These are phyloP conservation scores for Irpex lacteus DNA, from an alignment of 1,284 basidiomycete species.

Conservation along the genomic window DNA sequence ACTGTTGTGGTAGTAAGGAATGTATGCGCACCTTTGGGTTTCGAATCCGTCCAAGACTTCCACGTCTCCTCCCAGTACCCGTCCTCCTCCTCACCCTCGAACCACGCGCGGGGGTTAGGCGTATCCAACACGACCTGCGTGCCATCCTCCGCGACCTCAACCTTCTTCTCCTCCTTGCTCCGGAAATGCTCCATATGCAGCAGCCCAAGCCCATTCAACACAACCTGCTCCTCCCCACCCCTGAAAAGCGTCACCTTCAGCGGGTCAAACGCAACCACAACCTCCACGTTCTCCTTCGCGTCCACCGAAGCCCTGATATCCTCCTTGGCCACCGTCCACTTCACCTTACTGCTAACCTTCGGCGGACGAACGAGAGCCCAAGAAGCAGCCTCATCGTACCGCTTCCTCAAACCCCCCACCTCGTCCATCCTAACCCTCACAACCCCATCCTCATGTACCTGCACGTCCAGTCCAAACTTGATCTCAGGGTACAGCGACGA, in stretches of 20 bases:
- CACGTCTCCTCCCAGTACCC: slow-evolving; percentile 91
- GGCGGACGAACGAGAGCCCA: slow-evolving; percentile 84
- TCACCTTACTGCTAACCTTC: slow-evolving; percentile 45
- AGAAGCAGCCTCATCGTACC: slow-evolving; percentile 86
- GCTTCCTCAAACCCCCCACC: slow-evolving; percentile 68
- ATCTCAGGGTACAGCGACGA: slow-evolving; percentile 82
- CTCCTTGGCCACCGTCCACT: slow-evolving; percentile 64
- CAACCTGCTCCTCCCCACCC: slow-evolving; percentile 78
- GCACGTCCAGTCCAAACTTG: slow-evolving; percentile 76
- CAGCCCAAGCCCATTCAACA: slow-evolving; percentile 87
- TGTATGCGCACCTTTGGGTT: slow-evolving; percentile 80
- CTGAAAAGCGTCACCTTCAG: slow-evolving; percentile 71
- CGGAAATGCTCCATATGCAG: slow-evolving; percentile 99
- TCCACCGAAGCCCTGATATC: slow-evolving; percentile 59
- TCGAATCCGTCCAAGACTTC: slow-evolving; percentile 83
- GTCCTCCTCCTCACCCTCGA: slow-evolving; percentile 81
- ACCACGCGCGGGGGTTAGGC: slow-evolving; percentile 71
- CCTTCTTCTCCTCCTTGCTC: slow-evolving; percentile 50
- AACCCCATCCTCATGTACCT: slow-evolving; percentile 82
- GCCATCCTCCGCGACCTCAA: slow-evolving; percentile 14
- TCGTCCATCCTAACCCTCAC: slow-evolving; percentile 87
- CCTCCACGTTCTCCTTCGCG: slow-evolving; percentile 51
- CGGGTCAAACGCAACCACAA: slow-evolving; percentile 71
- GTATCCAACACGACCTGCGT: slow-evolving; percentile 57
- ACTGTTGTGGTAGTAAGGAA: not conserved